Conservation (phyloP, 352 stramenopile genomes). For the Elongisporangium prolatum region DNA sequence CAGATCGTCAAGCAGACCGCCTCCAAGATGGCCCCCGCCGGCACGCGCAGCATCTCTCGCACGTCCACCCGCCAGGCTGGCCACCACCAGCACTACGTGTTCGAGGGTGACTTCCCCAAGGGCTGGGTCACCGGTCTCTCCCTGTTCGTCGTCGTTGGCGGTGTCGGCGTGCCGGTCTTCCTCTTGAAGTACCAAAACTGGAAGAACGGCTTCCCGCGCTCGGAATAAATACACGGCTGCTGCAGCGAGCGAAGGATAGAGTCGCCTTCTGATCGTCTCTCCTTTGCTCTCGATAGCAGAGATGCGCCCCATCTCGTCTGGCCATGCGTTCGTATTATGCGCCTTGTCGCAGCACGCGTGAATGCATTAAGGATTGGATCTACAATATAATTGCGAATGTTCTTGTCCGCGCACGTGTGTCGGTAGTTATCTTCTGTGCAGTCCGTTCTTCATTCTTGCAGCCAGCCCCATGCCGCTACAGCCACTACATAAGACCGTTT, state of each 20-base stretch:
- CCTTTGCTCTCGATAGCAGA: not conserved
- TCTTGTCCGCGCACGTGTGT: not conserved
- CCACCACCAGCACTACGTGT: slow-evolving; percentile 84
- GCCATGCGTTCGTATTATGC: not conserved
- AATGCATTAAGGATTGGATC: slow-evolving; percentile 3
- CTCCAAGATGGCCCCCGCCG: slow-evolving; percentile 48
- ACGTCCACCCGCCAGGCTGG: slow-evolving; percentile 70
- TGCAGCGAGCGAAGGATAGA: not conserved
- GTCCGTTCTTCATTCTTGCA: too few species aligned
- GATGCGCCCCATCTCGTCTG: not conserved
- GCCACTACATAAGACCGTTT: too few species aligned
- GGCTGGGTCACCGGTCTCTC: slow-evolving; percentile 47
- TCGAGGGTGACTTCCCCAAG: slow-evolving; percentile 82
- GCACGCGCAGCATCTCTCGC: slow-evolving; percentile 66
- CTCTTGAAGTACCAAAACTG: slow-evolving; percentile 86
- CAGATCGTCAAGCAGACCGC: slow-evolving; percentile 68
- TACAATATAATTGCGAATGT: slow-evolving; percentile 2
- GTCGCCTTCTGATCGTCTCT: not conserved
- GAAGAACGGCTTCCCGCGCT: slow-evolving; percentile 85
- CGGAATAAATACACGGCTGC: slow-evolving; percentile 40
- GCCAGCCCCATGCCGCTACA: too few species aligned
- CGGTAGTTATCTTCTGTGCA: not conserved
- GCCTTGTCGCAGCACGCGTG: not conserved
- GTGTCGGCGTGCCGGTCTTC: slow-evolving; percentile 53
- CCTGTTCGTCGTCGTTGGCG: slow-evolving; percentile 60